These are phyloP conservation scores for Rhynchosporium secalis DNA, from an alignment of 2,329 filamentous ascomycete genomes.

Conservation along the genomic window DNA sequence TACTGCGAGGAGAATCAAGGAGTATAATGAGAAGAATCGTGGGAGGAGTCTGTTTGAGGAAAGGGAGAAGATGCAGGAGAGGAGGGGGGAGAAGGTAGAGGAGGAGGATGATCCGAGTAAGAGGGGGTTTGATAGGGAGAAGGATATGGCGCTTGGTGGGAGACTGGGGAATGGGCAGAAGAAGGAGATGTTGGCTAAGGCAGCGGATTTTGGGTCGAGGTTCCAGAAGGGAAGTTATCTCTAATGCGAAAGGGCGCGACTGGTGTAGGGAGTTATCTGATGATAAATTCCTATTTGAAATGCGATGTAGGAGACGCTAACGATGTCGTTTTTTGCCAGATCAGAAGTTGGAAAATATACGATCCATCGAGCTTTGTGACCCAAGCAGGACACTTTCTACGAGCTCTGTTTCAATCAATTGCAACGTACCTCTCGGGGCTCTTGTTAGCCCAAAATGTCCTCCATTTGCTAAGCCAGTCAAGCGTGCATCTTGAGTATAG, in stretches of 20 bases:
- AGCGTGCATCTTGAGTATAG: too few species aligned
- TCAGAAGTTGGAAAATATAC: too few species aligned
- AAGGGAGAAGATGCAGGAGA: constrained; percentile 35
- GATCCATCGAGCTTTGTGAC: too few species aligned
- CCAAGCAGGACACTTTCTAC: too few species aligned
- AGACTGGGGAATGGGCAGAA: constrained; percentile 72
- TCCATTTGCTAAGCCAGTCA: too few species aligned
- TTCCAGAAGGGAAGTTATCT: constrained; percentile 51
- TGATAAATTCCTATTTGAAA: too few species aligned
- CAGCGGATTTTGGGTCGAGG: constrained; percentile 68
- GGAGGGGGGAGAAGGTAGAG: constrained; percentile 47
- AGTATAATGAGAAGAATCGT: constrained; percentile 58
- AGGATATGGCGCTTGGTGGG: constrained; percentile 81
- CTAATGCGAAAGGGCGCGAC: constrained; percentile 36
- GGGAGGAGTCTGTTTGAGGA: constrained; percentile 59
- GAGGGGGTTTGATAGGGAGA: constrained; percentile 85
- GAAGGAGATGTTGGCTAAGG: constrained; percentile 75
- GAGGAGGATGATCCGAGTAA: constrained; percentile 86
- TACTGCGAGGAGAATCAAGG: constrained; percentile 52
- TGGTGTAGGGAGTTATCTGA: too few species aligned
- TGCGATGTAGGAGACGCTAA: too few species aligned
- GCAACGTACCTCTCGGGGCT: too few species aligned
- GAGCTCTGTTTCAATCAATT: too few species aligned
- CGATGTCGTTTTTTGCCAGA: too few species aligned
- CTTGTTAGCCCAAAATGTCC: too few species aligned